Evolutionary conservation across 164 flowering plant species (phyloP).

Genomic region (Piper longum): DNA sequence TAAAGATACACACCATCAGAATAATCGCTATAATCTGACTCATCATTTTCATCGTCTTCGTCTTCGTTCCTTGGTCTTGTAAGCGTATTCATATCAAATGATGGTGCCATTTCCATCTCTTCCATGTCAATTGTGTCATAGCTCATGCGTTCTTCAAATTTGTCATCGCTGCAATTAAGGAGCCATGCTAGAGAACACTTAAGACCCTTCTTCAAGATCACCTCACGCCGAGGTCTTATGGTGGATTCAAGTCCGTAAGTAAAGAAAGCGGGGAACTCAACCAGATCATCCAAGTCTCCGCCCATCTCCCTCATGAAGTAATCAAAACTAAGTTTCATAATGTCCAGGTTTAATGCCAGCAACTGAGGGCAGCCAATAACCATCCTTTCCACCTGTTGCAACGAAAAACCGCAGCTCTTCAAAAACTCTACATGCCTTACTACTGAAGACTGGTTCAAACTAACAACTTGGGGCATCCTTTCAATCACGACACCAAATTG

Average conservation of each 20-base stretch:
- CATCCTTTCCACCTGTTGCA: constrained; percentile 51
- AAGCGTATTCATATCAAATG: constrained; percentile 60
- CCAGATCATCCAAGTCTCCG: constrained; percentile 67
- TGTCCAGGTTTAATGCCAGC: constrained; percentile 65
- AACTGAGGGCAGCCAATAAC: constrained; percentile 75
- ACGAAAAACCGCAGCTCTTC: constrained; percentile 59
- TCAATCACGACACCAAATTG: constrained; percentile 62
- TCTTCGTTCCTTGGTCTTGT: constrained; percentile 34
- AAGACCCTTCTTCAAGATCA: constrained; percentile 48
- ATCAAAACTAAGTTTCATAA: constrained; percentile 65
- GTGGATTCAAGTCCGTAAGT: constrained; percentile 83
- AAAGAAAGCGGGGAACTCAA: constrained; percentile 78
- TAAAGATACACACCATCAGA: constrained; percentile 7
- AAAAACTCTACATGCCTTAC: constrained; percentile 66
- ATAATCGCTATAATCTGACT: constrained; percentile 38
- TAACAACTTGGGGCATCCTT: constrained; percentile 89
- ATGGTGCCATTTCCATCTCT: constrained; percentile 60
- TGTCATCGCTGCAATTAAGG: constrained; percentile 77
- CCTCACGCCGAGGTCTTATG: constrained; percentile 55
- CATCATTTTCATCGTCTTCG: constrained; percentile 7
- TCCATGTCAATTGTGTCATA: constrained; percentile 68
- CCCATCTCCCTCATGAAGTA: constrained; percentile 55
- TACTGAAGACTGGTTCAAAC: constrained; percentile 40
- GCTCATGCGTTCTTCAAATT: constrained; percentile 54
- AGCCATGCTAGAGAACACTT: constrained; percentile 15